Evolutionary conservation across 202 grass and related monocot genomes (phyloP).

Genomic region (Dendrocalamus latiflorus): DNA sequence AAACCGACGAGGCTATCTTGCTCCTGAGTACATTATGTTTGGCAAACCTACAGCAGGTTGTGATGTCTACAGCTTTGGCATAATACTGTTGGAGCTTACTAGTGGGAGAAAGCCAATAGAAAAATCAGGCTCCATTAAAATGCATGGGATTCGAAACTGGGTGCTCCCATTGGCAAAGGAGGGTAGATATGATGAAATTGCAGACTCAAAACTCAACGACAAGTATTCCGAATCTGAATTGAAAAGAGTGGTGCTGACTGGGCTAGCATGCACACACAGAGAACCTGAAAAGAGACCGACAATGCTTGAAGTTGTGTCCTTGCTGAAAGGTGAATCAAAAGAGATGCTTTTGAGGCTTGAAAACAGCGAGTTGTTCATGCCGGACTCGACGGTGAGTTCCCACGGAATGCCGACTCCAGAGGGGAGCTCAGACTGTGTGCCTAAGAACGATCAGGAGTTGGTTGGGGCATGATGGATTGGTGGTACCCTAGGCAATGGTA

Average conservation of each 20-base stretch:
- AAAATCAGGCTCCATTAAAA: slow-evolving; percentile 32
- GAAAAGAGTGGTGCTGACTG: slow-evolving; percentile 63
- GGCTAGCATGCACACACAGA: slow-evolving; percentile 56
- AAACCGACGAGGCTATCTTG: slow-evolving; percentile 63
- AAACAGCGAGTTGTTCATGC: slow-evolving; percentile 48
- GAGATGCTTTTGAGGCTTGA: slow-evolving; percentile 53
- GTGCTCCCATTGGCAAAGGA: slow-evolving; percentile 58
- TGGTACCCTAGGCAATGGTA: too few relatives aligned
- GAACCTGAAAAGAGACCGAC: slow-evolving; percentile 60
- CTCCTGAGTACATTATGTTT: slow-evolving; percentile 68
- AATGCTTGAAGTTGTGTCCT: slow-evolving; percentile 54
- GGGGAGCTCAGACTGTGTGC: slow-evolving; percentile 23
- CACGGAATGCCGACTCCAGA: slow-evolving; percentile 41
- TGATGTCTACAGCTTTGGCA: slow-evolving; percentile 78
- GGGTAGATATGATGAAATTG: slow-evolving; percentile 64
- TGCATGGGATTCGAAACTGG: slow-evolving; percentile 58
- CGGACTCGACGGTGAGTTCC: slow-evolving; percentile 38
- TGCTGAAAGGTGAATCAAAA: slow-evolving; percentile 66
- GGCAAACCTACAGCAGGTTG: slow-evolving; percentile 56
- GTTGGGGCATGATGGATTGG: too few relatives aligned
- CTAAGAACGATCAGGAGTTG: slow-evolving; percentile 21
- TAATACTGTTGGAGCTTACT: slow-evolving; percentile 61
- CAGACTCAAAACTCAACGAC: slow-evolving; percentile 58
- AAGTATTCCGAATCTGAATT: slow-evolving; percentile 65
- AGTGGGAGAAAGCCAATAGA: slow-evolving; percentile 65